phyloP scores from a whole-genome alignment of 2,329 filamentous ascomycete species.

The Aspergillaceae sp. region DNA sequence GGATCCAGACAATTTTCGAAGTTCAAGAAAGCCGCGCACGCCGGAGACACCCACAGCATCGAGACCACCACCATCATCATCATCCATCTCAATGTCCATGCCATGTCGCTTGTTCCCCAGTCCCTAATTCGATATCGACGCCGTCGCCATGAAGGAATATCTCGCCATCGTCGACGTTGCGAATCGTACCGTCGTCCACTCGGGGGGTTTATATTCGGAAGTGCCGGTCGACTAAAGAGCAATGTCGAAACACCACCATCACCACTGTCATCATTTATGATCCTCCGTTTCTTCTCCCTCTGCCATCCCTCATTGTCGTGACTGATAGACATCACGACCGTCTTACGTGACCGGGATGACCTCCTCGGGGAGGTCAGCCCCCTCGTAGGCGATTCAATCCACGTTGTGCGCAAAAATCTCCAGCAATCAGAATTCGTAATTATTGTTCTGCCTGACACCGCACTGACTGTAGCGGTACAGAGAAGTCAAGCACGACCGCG shows the following conservation, averaged over 20 bases:
- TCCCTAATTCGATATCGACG: slow-evolving; percentile 8
- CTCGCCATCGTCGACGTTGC: slow-evolving; percentile 13
- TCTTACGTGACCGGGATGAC: slow-evolving; percentile 27
- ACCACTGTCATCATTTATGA: not conserved
- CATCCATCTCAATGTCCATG: slow-evolving; percentile 4
- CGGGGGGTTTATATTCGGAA: not conserved
- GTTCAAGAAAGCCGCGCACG: slow-evolving; percentile 57
- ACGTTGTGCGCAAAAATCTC: slow-evolving; percentile 23
- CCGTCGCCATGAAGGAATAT: slow-evolving; percentile 13
- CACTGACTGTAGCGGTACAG: not conserved
- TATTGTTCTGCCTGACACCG: not conserved
- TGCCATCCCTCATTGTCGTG: slow-evolving; percentile 16
- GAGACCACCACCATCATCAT: slow-evolving; percentile 14
- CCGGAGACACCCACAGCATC: slow-evolving; percentile 29
- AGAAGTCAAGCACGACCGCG: not conserved
- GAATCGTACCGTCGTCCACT: slow-evolving; percentile 4
- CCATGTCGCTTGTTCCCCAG: not conserved
- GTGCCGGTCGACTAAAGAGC: not conserved
- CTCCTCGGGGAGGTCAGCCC: slow-evolving; percentile 36
- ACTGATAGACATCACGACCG: slow-evolving; percentile 21
- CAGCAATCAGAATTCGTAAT: not conserved
- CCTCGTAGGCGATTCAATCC: slow-evolving; percentile 28
- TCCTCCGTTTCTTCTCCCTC: not conserved
- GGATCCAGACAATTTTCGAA: slow-evolving; percentile 75
- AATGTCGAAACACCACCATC: too few relatives aligned